Evolutionary conservation across 768 basidiomycete species (phyloP), one percentile per base, ranked within the genome.

Genomic region (Sutorius australiensis): DNA sequence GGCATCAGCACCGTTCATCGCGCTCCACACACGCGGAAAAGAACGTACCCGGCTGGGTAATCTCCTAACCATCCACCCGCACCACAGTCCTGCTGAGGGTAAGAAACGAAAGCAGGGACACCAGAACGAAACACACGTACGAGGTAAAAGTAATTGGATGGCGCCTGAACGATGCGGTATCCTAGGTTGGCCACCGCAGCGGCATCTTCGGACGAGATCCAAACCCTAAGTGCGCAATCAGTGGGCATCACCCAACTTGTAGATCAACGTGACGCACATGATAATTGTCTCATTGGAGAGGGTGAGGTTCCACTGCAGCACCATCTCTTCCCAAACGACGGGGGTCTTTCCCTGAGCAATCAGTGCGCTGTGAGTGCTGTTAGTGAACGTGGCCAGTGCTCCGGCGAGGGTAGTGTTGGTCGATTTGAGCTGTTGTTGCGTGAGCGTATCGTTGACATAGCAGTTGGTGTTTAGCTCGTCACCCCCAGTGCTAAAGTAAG

Each of bases 251-350:
- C 24, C 24, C 24, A 24, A 24, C 24, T 24, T n/a, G 11, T 3
- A n/a, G n/a, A 46, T 44, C 28, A 24, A 12, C 19, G 8, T 2
- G 0, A 11, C 54, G 9, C 31, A 74, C 74, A 78, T 68, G 44
- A 79, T 62, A 47, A 79, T 58, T 8, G 76, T 75, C 38, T 77
- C 74, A 32, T 75, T 73, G 17, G 60, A 61, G 1, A 80, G 68
- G 0, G 65, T 69, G 8, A 80, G 57, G 46, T 75, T 71, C 58
- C 67, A 69, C 24, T 61, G 31, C 19, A 74, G 51, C 10, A 75
- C 70, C 78, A 82, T 78, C 55, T 83, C 82, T 73, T 93, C 84
- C 87, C 89, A 92, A 7, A 93, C 89, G 31, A 92, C 82, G 1
- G 89, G 84, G 0, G 80, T 86, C 71, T 92, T 93, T 0, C 83